Evolutionary conservation across 257 asterid genomes (phyloP), one percentile per base, ranked within the genome.

Genomic region (Dorcoceras hygrometricum): DNA sequence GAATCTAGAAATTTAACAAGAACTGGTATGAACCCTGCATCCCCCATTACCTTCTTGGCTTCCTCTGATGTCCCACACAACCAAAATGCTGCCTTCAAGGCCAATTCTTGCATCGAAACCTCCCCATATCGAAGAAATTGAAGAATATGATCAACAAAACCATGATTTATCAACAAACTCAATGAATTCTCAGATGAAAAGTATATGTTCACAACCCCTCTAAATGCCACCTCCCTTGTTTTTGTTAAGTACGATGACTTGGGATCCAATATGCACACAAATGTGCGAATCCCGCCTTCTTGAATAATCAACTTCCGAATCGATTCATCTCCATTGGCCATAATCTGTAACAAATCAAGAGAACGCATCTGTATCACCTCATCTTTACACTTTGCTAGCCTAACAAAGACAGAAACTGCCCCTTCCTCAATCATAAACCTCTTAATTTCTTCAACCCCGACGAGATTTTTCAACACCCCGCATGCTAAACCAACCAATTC

Each of bases 31-130:
- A 94, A 79, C 43, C 99, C 99, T 18, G 83, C 84, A 19, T 94
- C 91, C n/a, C 99, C 97, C 96, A 90, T 94, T 29, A 81, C 77
- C 60, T 81, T 90, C 84, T 88, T 94, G 20, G 97, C 90, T 39
- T 83, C 91, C 55, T 81, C 91, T 0, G 95, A 94, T 8, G 85
- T 74, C 50, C 93, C 96, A 63, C 91, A 84, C 0, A 94, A 81
- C 95, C 97, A 87, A 79, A 84, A 88, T 5, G 95, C 74, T 0
- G 96, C 93, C 81, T 90, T 90, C 20, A 94, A 61, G 7, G 93
- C 95, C 66, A 85, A 57, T 75, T 94, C 99, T 71, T 87, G 91
- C 5, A 89, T 75, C 0, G 95, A 78, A 67, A 72, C 67, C 0
- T 90, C 99, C 1, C 96, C 91, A 7, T 59, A 75, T 2, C 84